Percentiles rank a stretch among this genome's conserved stretches.
phyloP scores from a whole-genome alignment of 192 early-diverging fungal species.

The Mortierella hygrophila region DNA sequence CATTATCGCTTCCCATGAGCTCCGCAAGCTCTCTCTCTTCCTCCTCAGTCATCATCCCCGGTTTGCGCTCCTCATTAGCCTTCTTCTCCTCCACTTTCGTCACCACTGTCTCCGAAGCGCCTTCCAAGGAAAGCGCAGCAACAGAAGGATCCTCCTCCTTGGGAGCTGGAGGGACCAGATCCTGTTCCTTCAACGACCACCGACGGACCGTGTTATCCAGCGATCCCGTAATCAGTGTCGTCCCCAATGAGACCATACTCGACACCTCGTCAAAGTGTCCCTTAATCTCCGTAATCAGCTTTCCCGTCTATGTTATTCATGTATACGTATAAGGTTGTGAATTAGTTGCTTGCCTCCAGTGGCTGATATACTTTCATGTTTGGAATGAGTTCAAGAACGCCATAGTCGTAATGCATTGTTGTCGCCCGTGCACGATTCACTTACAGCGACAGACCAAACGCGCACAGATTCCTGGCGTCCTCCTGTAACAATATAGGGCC shows the following conservation, averaged over 20 bases:
- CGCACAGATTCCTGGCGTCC: conserved; percentile 87
- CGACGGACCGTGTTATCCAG: conserved; percentile 88
- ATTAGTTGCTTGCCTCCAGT: conserved; percentile 23
- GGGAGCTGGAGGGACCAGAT: conserved; percentile 8
- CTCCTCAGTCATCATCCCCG: conserved; percentile 82
- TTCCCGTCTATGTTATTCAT: conserved; percentile 67
- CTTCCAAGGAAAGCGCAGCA: not conserved
- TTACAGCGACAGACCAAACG: conserved; percentile 90
- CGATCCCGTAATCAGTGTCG: conserved; percentile 81
- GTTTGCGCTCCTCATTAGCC: not conserved
- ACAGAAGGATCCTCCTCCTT: conserved; percentile 23
- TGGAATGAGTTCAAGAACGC: no score
- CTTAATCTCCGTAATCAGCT: conserved; percentile 79
- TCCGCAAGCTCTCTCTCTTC: conserved; percentile 92
- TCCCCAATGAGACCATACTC: conserved; percentile 68
- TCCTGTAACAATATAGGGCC: conserved; percentile 84
- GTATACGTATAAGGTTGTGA: not conserved
- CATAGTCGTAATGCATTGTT: no score
- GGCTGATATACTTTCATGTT: not conserved
- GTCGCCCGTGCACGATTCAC: not conserved
- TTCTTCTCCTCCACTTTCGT: conserved; percentile 6
- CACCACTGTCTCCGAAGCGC: conserved; percentile 11
- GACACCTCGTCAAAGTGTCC: conserved; percentile 95
- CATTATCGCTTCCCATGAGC: conserved; percentile 79
- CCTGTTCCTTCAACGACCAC: conserved; percentile 70